Base-by-base conservation (phyloP, 495 filamentous ascomycete genomes). In the Aspergillus nanangensis region DNA sequence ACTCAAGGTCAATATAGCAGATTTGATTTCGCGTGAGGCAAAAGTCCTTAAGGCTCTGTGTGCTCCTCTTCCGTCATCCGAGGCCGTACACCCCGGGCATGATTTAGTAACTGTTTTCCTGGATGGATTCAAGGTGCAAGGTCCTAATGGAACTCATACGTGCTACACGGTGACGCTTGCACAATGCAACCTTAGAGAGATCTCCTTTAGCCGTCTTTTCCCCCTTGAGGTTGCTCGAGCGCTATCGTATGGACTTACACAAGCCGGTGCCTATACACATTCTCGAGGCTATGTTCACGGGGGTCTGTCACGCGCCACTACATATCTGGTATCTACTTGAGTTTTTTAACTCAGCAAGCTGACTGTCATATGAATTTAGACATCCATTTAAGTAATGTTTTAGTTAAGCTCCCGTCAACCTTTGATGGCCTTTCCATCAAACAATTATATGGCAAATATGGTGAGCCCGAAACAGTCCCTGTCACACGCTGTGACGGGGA, bases 361-460 rank as follows among this genome's bases (percentile, higher is more conserved):
- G n/a, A n/a, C n/a, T n/a, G n/a, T n/a, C n/a, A n/a, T n/a, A n/a
- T n/a, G n/a, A n/a, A n/a, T 46, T 15, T 55, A 66, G 61, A 70
- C 51, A 53, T 71, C 31, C 67, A 70, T 45, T 35, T 69, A 9
- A 39, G 52, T 14, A 74, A 72, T 22, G 25, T 64, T 22, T 40
- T 71, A 8, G 38, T 68, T 20, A 62, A 65, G 21, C 52, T 70
- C 1, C 63, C 65, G 13, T 50, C 44, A 7, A 49, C 17, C 19
- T 53, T 71, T 27, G 48, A 44, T 38, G 17, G 56, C 8, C 47
- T 69, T 18, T 59, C 65, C 9, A 44, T 62, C 11, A 44, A 58
- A n/a, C 13, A 62, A 24, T 35, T 66, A 4, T 66, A 69, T 38
- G 41, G 47, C 13, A 49, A 56, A 20, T 69, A 61, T 41, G 55